Conservation (phyloP, 768 basidiomycete genomes). For the Cystobasidium onofrii region DNA sequence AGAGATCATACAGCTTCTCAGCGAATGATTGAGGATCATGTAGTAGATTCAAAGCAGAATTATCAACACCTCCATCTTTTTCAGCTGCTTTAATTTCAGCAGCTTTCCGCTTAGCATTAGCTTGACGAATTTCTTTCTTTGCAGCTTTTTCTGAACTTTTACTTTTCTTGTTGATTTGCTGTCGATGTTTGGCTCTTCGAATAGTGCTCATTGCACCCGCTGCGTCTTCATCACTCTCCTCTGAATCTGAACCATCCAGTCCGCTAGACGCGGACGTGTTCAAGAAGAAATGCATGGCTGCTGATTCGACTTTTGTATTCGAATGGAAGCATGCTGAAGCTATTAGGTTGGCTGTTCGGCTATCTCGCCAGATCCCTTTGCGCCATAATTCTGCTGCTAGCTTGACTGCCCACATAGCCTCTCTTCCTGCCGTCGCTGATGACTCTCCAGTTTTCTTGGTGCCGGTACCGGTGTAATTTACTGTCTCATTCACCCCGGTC, state of each 20-base stretch:
- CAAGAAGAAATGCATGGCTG: slow-evolving; percentile 94
- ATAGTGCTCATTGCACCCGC: slow-evolving; percentile 62
- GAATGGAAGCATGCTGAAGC: slow-evolving; percentile 89
- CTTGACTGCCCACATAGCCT: slow-evolving; percentile 96
- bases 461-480: slow-evolving; percentile 33
- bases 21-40: slow-evolving; percentile 92
- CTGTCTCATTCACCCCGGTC: slow-evolving; percentile 45
- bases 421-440: slow-evolving; percentile 54
- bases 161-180: slow-evolving; percentile 89
- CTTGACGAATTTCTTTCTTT: slow-evolving; percentile 60
- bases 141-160: slow-evolving; percentile 73
- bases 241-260: slow-evolving; percentile 51
- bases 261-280: slow-evolving; percentile 52
- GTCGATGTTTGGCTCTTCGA: slow-evolving; percentile 68
- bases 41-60: slow-evolving; percentile 82
- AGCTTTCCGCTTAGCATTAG: slow-evolving; percentile 58
- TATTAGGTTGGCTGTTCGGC: slow-evolving; percentile 85
- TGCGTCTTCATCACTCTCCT: slow-evolving; percentile 64
- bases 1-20: slow-evolving; percentile 79
- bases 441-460: slow-evolving; percentile 45
- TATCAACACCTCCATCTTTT: slow-evolving; percentile 47
- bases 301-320: slow-evolving; percentile 82
- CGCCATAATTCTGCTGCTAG: slow-evolving; percentile 89
- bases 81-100: slow-evolving; percentile 46
- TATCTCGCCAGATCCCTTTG: slow-evolving; percentile 82